A percentile compares a stretch with the other conserved stretches of the same genome.
Conservation (phyloP, 169 alveolate genomes). For the Perkinsus marinus region DNA sequence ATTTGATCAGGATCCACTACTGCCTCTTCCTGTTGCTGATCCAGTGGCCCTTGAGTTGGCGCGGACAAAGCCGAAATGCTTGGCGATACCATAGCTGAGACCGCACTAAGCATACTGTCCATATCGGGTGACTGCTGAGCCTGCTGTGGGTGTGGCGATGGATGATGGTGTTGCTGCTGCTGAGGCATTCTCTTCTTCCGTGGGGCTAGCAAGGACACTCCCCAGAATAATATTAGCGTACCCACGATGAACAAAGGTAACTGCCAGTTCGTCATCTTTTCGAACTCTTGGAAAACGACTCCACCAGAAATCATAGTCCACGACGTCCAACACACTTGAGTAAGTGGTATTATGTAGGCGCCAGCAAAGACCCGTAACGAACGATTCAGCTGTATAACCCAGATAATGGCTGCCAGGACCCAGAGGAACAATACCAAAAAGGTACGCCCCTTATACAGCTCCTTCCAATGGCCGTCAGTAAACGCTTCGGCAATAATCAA, state of each 20-base stretch:
- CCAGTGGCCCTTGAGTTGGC: not conserved
- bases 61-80: not conserved
- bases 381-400: not conserved
- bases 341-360: not conserved
- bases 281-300: not conserved
- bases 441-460: not conserved
- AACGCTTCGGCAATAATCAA: not conserved
- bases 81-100: not conserved
- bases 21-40: not conserved
- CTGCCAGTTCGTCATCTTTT: not conserved
- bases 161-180: no score
- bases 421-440: not conserved
- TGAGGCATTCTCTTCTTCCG: not conserved
- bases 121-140: no score
- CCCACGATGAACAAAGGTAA: not conserved
- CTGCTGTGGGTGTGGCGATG: not conserved
- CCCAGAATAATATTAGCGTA: not conserved
- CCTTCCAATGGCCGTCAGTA: not conserved
- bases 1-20: not conserved
- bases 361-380: not conserved
- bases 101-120: not conserved
- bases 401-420: not conserved
- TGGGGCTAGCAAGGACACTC: not conserved
- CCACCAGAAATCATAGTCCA: not conserved
- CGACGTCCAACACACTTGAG: not conserved